These are phyloP conservation scores for Carex scoparia DNA, from an alignment of 176 grass and related monocot genomes.

Conservation along the genomic window DNA sequence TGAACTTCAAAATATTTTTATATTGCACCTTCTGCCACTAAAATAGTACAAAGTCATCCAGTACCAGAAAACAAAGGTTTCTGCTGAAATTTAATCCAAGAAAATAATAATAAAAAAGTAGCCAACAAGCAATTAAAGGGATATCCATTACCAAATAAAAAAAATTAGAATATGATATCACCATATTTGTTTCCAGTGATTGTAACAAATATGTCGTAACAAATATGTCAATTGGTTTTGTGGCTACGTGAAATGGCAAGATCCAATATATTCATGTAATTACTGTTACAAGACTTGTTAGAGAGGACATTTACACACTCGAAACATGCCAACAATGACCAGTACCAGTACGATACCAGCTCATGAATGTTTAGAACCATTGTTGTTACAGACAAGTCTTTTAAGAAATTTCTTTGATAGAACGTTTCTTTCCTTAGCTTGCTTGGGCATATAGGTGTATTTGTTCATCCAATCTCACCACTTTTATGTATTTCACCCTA, in stretches of 20 bases:
- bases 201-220: background rate
- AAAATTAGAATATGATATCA: background rate
- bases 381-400: background rate
- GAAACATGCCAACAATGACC: background rate
- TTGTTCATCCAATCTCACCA: background rate
- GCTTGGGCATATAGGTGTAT: background rate
- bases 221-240: background rate
- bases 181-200: background rate
- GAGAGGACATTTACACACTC: background rate
- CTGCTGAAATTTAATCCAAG: background rate
- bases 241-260: too few species aligned
- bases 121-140: background rate
- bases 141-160: background rate
- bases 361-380: background rate
- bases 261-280: background rate
- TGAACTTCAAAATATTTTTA: background rate
- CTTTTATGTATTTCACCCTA: background rate
- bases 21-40: background rate
- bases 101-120: background rate
- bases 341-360: background rate
- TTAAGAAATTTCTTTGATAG: background rate
- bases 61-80: background rate
- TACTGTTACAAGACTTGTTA: background rate
- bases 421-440: background rate
- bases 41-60: background rate